Conservation (phyloP, 176 grass and related monocot genomes). For the Coix lacrymajobi region DNA sequence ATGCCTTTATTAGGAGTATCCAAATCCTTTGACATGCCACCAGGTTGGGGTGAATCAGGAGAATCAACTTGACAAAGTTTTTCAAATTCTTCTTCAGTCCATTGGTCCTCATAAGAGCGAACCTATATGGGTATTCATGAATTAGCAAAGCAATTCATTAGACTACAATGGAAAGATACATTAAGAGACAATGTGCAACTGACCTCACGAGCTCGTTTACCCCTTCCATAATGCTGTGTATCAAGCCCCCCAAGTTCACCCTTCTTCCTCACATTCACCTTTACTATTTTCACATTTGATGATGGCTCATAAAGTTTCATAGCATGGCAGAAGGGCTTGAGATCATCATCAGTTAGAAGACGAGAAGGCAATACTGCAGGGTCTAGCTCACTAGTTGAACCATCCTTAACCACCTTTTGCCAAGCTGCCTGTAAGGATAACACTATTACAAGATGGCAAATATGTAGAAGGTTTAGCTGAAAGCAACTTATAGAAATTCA, state of each 20-base stretch:
- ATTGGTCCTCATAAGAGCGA: constrained; percentile 97
- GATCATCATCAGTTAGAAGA: constrained; percentile 88
- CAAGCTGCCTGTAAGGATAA: constrained; percentile 55
- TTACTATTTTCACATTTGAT: constrained; percentile 43
- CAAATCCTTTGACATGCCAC: constrained; percentile 42
- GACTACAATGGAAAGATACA: background rate
- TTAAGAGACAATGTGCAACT: constrained; percentile 17
- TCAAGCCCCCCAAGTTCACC: constrained; percentile 73
- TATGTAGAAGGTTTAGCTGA: background rate
- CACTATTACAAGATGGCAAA: background rate
- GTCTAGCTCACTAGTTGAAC: constrained; percentile 50
- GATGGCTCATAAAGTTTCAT: constrained; percentile 80
- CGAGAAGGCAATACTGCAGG: constrained; percentile 60
- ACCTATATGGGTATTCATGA: constrained; percentile 49
- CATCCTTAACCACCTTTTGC: constrained; percentile 61
- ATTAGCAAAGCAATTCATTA: constrained; percentile 23
- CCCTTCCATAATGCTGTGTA: constrained; percentile 91
- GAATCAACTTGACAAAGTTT: constrained; percentile 96
- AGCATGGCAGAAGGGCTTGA: constrained; percentile 74
- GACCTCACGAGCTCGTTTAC: constrained; percentile 97
- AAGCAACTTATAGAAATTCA: constrained; percentile 23
- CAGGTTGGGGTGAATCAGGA: constrained; percentile 50
- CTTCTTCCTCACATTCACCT: constrained; percentile 65
- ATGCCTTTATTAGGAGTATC: constrained; percentile 42
- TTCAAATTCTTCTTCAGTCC: constrained; percentile 99